These are phyloP conservation scores for Trichosporon sp. DNA, from an alignment of 1,284 basidiomycete genomes.

Conservation along the genomic window DNA sequence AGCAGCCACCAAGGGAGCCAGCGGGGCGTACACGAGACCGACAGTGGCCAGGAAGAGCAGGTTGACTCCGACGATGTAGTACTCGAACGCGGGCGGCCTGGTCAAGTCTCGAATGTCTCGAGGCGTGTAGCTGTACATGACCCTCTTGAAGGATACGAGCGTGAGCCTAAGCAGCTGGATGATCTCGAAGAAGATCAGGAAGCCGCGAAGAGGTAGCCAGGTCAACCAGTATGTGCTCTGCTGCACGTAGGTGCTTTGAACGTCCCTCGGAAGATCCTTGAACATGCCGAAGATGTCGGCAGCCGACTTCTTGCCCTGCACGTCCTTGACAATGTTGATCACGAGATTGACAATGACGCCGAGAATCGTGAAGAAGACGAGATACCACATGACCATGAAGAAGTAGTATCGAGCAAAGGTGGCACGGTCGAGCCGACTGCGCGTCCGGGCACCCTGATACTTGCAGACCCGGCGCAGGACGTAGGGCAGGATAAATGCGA, in stretches of 20 bases:
- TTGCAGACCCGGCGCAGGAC: constrained; percentile 77
- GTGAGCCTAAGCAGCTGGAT: constrained; percentile 90
- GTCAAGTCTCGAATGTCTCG: constrained; percentile 95
- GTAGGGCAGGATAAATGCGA: constrained; percentile 79
- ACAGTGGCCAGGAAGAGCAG: constrained; percentile 79
- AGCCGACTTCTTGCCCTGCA: constrained; percentile 64
- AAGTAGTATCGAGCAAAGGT: constrained; percentile 85
- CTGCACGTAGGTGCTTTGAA: constrained; percentile 74
- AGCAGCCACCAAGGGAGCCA: constrained; percentile 72
- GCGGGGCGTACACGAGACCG: constrained; percentile 80
- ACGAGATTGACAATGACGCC: constrained; percentile 75
- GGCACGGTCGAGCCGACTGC: constrained; percentile 75
- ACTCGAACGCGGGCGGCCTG: constrained; percentile 88
- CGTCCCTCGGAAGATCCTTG: constrained; percentile 48
- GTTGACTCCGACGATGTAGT: constrained; percentile 47
- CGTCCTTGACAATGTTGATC: constrained; percentile 60
- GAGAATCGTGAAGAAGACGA: constrained; percentile 86
- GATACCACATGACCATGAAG: constrained; percentile 69
- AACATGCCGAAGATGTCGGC: constrained; percentile 62
- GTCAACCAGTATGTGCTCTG: constrained; percentile 80
- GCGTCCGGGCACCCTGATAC: constrained; percentile 63
- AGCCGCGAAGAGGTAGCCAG: constrained; percentile 89
- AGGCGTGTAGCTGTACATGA: constrained; percentile 88
- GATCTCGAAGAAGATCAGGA: constrained; percentile 87
- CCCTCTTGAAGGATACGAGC: constrained; percentile 76